Evolutionary conservation across 768 basidiomycete species (phyloP), one percentile per base, ranked within the genome.

Genomic region (Suillus weaverae): DNA sequence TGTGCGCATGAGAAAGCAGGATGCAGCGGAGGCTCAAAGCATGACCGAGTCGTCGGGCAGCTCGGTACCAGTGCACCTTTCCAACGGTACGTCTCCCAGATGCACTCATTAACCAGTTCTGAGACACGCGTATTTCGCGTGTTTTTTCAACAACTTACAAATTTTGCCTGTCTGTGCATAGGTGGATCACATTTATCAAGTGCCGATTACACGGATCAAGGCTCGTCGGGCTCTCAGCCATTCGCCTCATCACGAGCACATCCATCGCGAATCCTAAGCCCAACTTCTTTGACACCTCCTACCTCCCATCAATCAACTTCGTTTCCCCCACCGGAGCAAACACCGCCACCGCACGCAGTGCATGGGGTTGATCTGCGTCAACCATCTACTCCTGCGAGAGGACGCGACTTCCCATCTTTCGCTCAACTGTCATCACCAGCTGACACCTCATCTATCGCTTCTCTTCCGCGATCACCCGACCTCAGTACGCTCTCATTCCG

Each of bases 1-100:
- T 14, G 69, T 78, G 3, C 68, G 81, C 43, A 70, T 81, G 57
- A 72, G 71, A 61, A 72, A 66, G 57, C 73, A 77, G 66, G 76
- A 83, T 62, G 77, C 75, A 1, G 84, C 84, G 63, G 57, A 44
- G 10, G 38, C 57, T 30, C 57, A 41, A 30, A 59, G 57, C 57
- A 41, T 59, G 16, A 30, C 39, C 1, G 57, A 30, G 10, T 20
- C 38, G 3, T 59, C 39, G 11, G 39, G 39, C 6, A 59, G 41
- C 39, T 59, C 57, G 7, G 6, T 41, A 10, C 57, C 26, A 32
- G 26, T 41, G 57, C 18, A 2, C 39, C 6, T 41, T 59, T 20
- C 18, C 39, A 30, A 59, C 26, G 18, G 57, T 59, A 18, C 57
- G 57, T 39, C 18, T 39, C 57, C 30, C 9, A 32, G 51, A 26